These are phyloP conservation scores for Xerocomellus amylosporus DNA, from an alignment of 768 basidiomycete species.

Conservation along the genomic window DNA sequence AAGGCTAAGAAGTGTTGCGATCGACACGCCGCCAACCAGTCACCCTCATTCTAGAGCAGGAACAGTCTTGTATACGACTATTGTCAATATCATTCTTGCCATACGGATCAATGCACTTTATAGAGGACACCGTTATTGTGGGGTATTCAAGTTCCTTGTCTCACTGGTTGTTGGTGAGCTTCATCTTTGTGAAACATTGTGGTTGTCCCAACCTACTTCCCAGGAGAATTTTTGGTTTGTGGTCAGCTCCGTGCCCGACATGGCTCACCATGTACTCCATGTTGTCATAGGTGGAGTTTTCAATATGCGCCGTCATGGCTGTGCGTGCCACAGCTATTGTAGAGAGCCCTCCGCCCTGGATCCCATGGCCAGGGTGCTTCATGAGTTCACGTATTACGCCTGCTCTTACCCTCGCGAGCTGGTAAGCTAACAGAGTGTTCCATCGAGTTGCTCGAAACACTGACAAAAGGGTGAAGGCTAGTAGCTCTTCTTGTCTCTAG, in stretches of 20 bases:
- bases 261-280: neutral
- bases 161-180: constrained; percentile 19
- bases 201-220: neutral
- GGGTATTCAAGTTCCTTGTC: constrained; percentile 5
- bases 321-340: constrained; percentile 10
- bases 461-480: constrained; percentile 16
- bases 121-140: neutral
- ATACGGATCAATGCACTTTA: constrained; percentile 22
- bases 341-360: constrained; percentile 18
- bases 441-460: neutral
- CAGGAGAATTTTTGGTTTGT: constrained; percentile 22
- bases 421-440: constrained; percentile 8
- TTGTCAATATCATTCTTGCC: constrained; percentile 22
- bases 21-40: neutral
- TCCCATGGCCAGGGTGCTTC: constrained; percentile 17
- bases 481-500: constrained; percentile 17
- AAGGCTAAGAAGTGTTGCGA: neutral
- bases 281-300: constrained; percentile 16
- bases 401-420: constrained; percentile 20
- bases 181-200: neutral
- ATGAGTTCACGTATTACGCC: constrained; percentile 7
- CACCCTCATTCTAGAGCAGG: constrained; percentile 13
- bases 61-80: constrained; percentile 14
- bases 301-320: constrained; percentile 13
- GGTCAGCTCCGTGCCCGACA: neutral